Evolutionary conservation across 129 eudicot species (phyloP), one percentile per base, ranked within the genome.

Genomic region (Pittosporum tobira): DNA sequence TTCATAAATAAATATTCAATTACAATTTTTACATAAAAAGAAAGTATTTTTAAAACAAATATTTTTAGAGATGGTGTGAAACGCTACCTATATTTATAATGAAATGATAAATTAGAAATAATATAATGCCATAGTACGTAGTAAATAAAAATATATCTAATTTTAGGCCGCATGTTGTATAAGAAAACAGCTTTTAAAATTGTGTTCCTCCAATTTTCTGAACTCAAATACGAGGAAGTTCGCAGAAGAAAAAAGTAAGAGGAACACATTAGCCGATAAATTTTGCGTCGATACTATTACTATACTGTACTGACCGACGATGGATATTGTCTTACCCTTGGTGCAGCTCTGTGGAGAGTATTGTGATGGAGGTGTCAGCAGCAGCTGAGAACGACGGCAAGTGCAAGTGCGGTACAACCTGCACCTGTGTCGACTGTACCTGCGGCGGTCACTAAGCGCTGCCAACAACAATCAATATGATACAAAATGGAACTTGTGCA

Each of bases 371-470:
- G 64, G 77, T 4, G 15, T 55, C 70, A n/a, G 61, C 74, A 34
- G 79, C 70, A 36, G 71, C 74, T 15, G 80, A 80, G 74, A 40
- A 75, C 25, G 79, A 79, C 45, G 84, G 82, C 57, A 80, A 77
- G 71, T 87, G 87, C 84, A 76, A 79, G 73, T 83, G 96, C 64
- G 94, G 86, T 14, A 36, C 67, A 13, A 69, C 71, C 82, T 58
- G 94, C 83, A 56, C 68, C 53, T 72, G 94, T 70, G 64, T 54
- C 70, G 38, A 51, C 84, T 77, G 85, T 81, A 66, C 79, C 9
- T 78, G 85, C 27, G 75, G 94, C 18, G 44, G 26, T 49, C 82
- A 77, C 50, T 80, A 66, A 55, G 42, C 60, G 48, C 24, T 59
- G 16, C 43, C n/a, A n/a, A n/a, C n/a, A n/a, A n/a, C n/a, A n/a